Evolutionary conservation across 2,329 filamentous ascomycete genomes (phyloP), one percentile per base, ranked within the genome.

Genomic region (Aspergillus sp.): DNA sequence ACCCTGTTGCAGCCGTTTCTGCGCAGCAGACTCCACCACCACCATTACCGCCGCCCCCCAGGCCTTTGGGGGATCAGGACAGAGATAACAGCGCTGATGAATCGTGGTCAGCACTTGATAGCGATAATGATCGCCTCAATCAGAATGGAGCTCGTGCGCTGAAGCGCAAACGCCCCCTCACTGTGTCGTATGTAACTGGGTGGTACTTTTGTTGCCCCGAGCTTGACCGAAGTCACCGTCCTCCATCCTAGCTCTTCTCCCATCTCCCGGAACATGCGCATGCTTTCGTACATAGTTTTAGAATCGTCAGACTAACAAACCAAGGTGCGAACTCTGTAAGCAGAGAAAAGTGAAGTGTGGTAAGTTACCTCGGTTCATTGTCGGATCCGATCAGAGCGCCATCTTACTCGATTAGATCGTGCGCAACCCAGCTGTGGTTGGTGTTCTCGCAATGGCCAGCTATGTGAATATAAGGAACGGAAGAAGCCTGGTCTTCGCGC

Each of bases 401-500:
- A 30, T 45, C n/a, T 46, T 11, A 46, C 33, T 13, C 14, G 13
- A 6, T 33, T 52, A 72, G 74, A 83, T 62, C 78, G 80, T 51
- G 73, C 75, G 32, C 80, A 82, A 60, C 81, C 81, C 2, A 79
- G 79, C n/a, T 89, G 86, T 69, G 85, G 85, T 19, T 89, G 86
- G 86, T 89, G 86, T 66, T 72, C 82, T 46, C 82, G 85, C 47
- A 87, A 89, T 68, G 80, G 80, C 52, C 82, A 86, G 57, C 61
- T 77, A 40, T 89, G 86, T 65, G 82, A 87, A 65, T 89, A 89
- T 65, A 83, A 82, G 55, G 85, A 87, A 62, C 78, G 86, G 40
- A 87, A 88, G 72, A 88, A 88, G 66, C 85, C 86, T 7, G 86
- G 86, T 2, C 76, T 82, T 35, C 75, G 82, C 26, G 80, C 84